Conservation (phyloP, 805 yeast species). For the Pichia manshurica region DNA sequence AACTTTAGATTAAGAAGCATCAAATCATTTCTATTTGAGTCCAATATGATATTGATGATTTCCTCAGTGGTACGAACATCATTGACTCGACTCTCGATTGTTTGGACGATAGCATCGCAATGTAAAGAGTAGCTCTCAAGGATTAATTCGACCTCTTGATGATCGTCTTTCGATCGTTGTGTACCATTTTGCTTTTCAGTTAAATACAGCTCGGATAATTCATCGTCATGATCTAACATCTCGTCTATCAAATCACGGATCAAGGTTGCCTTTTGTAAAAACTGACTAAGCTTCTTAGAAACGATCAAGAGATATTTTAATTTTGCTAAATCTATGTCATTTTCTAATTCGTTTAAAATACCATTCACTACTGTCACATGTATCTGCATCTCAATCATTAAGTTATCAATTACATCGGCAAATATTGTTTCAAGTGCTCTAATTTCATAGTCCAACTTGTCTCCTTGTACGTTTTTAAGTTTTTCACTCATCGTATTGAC, state of each 20-base stretch:
- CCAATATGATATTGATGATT: constrained; percentile 85
- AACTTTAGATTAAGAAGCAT: constrained; percentile 83
- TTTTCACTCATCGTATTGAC: constrained; percentile 37
- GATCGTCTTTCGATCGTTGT: constrained; percentile 54
- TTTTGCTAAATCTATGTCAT: constrained; percentile 72
- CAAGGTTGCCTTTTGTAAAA: constrained; percentile 75
- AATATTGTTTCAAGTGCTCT: constrained; percentile 86
- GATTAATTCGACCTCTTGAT: constrained; percentile 83
- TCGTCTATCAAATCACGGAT: constrained; percentile 84
- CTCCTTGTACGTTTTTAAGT: constrained; percentile 32
- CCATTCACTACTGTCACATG: constrained; percentile 72
- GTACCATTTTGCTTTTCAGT: constrained; percentile 48
- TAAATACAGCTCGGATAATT: constrained; percentile 72
- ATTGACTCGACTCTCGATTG: constrained; percentile 67
- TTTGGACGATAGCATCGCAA: constrained; percentile 91
- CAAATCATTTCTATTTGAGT: constrained; percentile 87
- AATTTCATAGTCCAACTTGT: constrained; percentile 72
- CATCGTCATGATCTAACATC: constrained; percentile 81
- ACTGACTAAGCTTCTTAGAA: constrained; percentile 76
- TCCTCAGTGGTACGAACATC: constrained; percentile 93
- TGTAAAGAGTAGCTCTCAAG: constrained; percentile 88
- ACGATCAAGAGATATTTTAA: constrained; percentile 74
- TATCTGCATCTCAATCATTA: constrained; percentile 82
- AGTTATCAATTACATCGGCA: constrained; percentile 68
- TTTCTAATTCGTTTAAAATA: constrained; percentile 71